These are phyloP conservation scores for Straminergon stramineum DNA, from an alignment of 225 moss, liverwort and hornwort genomes.

Conservation along the genomic window DNA sequence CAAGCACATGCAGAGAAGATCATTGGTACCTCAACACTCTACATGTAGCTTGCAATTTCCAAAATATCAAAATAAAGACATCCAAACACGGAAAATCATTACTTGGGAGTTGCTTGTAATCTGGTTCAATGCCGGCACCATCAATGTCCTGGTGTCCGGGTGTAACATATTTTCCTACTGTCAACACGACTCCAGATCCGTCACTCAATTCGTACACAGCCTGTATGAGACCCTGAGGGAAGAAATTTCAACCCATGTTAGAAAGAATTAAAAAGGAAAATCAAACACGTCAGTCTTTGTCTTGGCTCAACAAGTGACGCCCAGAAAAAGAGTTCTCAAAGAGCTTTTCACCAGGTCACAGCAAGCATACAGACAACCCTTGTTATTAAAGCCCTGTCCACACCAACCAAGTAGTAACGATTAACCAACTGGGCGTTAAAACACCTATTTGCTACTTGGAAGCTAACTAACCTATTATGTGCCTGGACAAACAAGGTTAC, in stretches of 20 bases:
- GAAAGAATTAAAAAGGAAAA: neutral
- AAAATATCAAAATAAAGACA: neutral
- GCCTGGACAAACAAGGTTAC: neutral
- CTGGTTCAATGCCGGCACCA: slow-evolving; percentile 84
- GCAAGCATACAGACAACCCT: neutral
- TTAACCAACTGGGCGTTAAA: neutral
- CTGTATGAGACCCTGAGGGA: slow-evolving; percentile 73
- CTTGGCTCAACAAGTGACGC: neutral
- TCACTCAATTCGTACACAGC: slow-evolving; percentile 90
- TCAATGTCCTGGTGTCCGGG: slow-evolving; percentile 79
- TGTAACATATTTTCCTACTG: slow-evolving; percentile 86
- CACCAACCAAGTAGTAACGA: neutral
- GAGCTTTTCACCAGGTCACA: neutral
- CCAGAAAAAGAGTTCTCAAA: neutral
- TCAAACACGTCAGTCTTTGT: neutral
- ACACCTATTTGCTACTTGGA: neutral
- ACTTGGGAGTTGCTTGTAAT: slow-evolving; percentile 65
- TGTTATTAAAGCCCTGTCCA: neutral
- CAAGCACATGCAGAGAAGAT: neutral
- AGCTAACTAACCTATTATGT: neutral
- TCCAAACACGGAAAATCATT: neutral
- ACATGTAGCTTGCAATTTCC: neutral
- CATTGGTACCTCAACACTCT: neutral
- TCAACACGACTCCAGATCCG: slow-evolving; percentile 81
- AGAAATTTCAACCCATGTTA: neutral